Conservation (phyloP, 257 asterid genomes). For the Euphrasia confusa region DNA sequence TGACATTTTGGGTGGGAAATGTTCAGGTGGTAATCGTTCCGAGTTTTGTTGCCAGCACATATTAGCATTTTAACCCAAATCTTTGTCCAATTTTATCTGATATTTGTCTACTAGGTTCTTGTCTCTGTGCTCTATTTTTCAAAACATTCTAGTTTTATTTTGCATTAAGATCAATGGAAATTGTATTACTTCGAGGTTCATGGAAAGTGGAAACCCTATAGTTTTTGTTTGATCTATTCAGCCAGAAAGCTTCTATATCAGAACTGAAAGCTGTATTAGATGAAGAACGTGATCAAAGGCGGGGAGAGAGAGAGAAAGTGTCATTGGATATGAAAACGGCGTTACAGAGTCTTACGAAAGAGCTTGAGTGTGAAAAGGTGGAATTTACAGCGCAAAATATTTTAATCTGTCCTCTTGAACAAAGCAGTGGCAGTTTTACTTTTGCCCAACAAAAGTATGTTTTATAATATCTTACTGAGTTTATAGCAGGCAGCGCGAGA, state of each 20-base stretch:
- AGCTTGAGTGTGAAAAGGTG: conserved; percentile 96
- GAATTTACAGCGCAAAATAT: conserved; percentile 32
- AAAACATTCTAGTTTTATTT: conserved; percentile 6
- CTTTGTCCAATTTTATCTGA: neutral
- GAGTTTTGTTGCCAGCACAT: conserved; percentile 6
- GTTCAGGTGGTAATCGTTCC: neutral
- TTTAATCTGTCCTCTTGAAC: conserved; percentile 1
- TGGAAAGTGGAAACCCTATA: neutral
- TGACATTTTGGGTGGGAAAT: no score
- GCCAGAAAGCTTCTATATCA: conserved; percentile 79
- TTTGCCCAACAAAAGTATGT: conserved; percentile 2
- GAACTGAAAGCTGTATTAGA: conserved; percentile 71
- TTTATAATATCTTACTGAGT: conserved; percentile 31
- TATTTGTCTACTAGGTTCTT: neutral
- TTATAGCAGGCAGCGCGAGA: conserved; percentile 99
- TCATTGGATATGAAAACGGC: conserved; percentile 58
- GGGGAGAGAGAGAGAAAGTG: conserved; percentile 86
- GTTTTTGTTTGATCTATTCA: conserved; percentile 36
- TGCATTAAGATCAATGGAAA: neutral
- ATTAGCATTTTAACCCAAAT: neutral
- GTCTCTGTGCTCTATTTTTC: neutral
- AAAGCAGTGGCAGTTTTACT: neutral
- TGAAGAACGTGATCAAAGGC: conserved; percentile 93
- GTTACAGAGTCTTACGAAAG: conserved; percentile 63
- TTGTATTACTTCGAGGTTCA: conserved; percentile 4